Base-by-base conservation (phyloP, 306 rosid genomes). In the Pyrus pyrifolia region DNA sequence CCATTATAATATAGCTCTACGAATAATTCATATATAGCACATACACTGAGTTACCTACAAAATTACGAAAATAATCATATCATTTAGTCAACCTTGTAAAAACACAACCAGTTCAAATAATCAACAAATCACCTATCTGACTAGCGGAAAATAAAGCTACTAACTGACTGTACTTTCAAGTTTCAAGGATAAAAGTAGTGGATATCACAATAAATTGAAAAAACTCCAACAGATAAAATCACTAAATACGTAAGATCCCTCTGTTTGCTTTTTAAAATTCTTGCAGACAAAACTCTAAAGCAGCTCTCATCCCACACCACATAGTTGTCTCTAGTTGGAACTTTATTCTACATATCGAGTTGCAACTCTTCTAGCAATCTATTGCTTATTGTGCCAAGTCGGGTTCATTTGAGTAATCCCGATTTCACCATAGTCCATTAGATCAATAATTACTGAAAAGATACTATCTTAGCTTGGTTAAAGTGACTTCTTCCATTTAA, bases 1-100 rank as follows among this genome's bases (percentile, higher is more conserved):
- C 97, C 96, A 91, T 91, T 59, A 29, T 86, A 58, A 77, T 68
- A 70, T 23, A 73, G 70, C 79, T 74, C 67, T 80, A 78, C 66
- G 57, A 81, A 57, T 76, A 84, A 79, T 79, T 75, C 84, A 76
- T 68, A 75, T 15, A 30, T n/a, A 78, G 75, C 66, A 75, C 10
- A 25, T 25, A 78, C 79, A 80, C 74, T 53, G 75, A 67, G 75
- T 73, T 79, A 85, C 87, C 91, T 83, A 78, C 85, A 87, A 79
- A 78, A 78, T 66, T 74, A 68, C 38, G 5, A 49, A 57, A 42
- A 71, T 53, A 49, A 64, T 42, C 52, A 72, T 49, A 27, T 57
- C 49, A 66, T 18, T 64, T 30, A 69, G 55, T 53, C 55, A 82
- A 70, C 51, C 61, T 49, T n/a, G 68, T 67, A 67, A 53, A 45